Percentiles rank a stretch among this genome's conserved stretches.
phyloP scores from a whole-genome alignment of 352 stramenopile species.

The Phytopythium kandeliae region DNA sequence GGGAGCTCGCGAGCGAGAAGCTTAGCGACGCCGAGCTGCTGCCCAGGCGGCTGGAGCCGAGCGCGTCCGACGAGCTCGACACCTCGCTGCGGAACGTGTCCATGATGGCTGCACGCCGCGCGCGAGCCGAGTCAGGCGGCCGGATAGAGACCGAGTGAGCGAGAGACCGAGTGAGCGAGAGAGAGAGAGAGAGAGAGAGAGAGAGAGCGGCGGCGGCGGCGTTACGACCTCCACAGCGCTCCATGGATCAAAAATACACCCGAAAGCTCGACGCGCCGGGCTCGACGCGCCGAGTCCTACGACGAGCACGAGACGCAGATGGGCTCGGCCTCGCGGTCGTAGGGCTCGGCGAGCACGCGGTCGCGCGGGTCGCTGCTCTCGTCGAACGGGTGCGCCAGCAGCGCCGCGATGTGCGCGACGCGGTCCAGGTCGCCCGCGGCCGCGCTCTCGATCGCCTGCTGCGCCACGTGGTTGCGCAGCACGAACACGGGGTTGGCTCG shows the following conservation, averaged over 20 bases:
- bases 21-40: conserved; percentile 26
- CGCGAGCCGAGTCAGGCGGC: no score
- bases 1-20: conserved; percentile 31
- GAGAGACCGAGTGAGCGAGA: no score
- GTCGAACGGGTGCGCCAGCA: conserved; percentile 69
- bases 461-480: conserved; percentile 86
- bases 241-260: not conserved
- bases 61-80: conserved; percentile 19
- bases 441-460: conserved; percentile 82
- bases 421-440: conserved; percentile 53
- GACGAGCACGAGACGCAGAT: conserved; percentile 86
- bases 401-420: conserved; percentile 65
- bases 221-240: not conserved
- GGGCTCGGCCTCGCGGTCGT: conserved; percentile 35
- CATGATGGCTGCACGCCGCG: no score
- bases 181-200: no score
- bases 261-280: not conserved
- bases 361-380: conserved; percentile 31
- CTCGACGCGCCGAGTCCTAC: conserved; percentile 11
- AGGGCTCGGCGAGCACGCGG: conserved; percentile 39
- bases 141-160: no score
- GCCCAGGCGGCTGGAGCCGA: conserved; percentile 18
- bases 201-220: no score
- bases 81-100: conserved; percentile 38
- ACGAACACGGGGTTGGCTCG: conserved; percentile 79